phyloP scores from a whole-genome alignment of 202 grass and related monocot species.

The Carex arenaria region DNA sequence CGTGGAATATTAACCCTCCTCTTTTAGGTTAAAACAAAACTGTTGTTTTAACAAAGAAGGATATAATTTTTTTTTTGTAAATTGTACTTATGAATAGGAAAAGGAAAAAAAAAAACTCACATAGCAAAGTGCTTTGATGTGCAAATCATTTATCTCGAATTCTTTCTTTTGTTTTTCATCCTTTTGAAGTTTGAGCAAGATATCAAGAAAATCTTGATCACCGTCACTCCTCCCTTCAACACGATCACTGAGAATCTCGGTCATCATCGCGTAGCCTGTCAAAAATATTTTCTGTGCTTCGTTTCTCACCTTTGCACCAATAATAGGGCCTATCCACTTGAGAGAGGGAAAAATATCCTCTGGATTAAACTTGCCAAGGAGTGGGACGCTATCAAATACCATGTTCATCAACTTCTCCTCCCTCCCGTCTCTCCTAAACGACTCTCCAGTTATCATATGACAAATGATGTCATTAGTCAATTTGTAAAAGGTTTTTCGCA shows the following conservation, averaged over 20 bases:
- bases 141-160: not conserved
- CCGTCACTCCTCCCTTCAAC: not conserved
- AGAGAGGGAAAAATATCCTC: slow-evolving; percentile 19
- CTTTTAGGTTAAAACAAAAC: too few species aligned
- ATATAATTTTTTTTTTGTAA: too few species aligned
- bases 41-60: too few species aligned
- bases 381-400: not conserved
- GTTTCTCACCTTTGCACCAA: not conserved
- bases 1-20: too few species aligned
- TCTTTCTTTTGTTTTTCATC: slow-evolving; percentile 21
- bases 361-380: slow-evolving; percentile 4
- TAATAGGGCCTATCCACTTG: not conserved
- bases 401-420: slow-evolving; percentile 12
- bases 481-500: not conserved
- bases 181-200: slow-evolving; percentile 17
- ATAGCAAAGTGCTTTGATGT: not conserved
- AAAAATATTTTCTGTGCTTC: not conserved
- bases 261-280: not conserved
- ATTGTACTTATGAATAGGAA: not conserved
- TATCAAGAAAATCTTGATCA: not conserved
- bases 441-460: slow-evolving; percentile 1
- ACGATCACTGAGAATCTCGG: not conserved
- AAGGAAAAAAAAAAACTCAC: not conserved
- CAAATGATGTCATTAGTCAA: slow-evolving; percentile 2
- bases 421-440: slow-evolving; percentile 10